Evolutionary conservation across 805 yeast species (phyloP).

Genomic region (Yarrowia yakushimensis): DNA sequence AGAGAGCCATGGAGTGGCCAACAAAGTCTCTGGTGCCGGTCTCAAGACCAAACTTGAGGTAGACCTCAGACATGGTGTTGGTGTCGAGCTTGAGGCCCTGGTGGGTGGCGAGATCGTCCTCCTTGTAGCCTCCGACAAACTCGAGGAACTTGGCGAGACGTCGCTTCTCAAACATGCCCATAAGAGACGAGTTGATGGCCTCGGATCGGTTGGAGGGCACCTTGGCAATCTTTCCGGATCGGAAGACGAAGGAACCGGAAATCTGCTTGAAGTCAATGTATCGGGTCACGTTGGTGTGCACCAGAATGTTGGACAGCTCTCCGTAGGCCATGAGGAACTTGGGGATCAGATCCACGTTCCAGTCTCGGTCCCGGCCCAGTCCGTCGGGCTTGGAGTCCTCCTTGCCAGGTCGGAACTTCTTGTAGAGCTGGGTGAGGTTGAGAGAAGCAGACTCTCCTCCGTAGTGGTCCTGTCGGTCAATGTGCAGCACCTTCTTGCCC

Average conservation of each 20-base stretch:
- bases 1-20: conserved; percentile 98
- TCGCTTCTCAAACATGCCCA: conserved; percentile 95
- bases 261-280: conserved; percentile 95
- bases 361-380: conserved; percentile 89
- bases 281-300: conserved; percentile 93
- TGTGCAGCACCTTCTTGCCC: conserved; percentile 94
- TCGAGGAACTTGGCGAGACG: conserved; percentile 90
- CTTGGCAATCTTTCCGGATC: conserved; percentile 85
- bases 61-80: conserved; percentile 88
- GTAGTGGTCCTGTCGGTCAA: conserved; percentile 93
- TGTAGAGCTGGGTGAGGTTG: conserved; percentile 52
- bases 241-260: conserved; percentile 91
- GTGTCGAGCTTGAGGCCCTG: conserved; percentile 78
- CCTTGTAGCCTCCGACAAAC: conserved; percentile 77
- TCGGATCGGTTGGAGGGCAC: conserved; percentile 91
- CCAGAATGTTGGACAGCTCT: conserved; percentile 89
- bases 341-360: conserved; percentile 97
- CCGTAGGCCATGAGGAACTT: conserved; percentile 97
- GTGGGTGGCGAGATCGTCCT: conserved; percentile 74
- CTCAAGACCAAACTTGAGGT: conserved; percentile 83
- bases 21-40: conserved; percentile 92
- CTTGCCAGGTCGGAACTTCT: conserved; percentile 81
- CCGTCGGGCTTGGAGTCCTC: conserved; percentile 53
- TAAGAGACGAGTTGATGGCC: conserved; percentile 84
- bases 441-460: conserved; percentile 59